Base-by-base conservation (phyloP, 805 yeast species). In the Candida sphagnicola region DNA sequence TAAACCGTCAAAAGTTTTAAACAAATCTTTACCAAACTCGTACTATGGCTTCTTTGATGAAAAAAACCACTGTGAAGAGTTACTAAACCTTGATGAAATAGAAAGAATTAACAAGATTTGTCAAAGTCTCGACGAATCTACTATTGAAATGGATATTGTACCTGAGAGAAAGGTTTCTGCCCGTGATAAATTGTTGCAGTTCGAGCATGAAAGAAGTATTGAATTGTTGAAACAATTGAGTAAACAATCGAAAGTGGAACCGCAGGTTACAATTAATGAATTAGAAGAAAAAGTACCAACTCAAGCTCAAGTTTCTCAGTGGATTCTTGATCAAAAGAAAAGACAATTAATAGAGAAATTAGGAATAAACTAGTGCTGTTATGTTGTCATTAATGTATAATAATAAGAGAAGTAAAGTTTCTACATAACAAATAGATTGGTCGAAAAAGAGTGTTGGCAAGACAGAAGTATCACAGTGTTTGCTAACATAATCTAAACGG, bases 21-120 rank as follows among this genome's bases (percentile, higher is more conserved):
- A 37, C 12, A 14, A 24, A 11, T 19, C 25, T 14, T 30, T 44
- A 21, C 44, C 36, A 13, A 30, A 38, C 1, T 53, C 39, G 1
- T 77, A 78, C 45, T 76, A 63, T 50, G 82, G 81, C 0, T 53
- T 61, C 10, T 44, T 53, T 26, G 71, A 65, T 11, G 68, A 61
- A 12, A 26, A 36, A 4, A 31, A 34, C 15, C 36, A 30, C 1
- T 24, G 17, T 28, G 14, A 28, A 15, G 23, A 25, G 6, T 10
- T 33, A 4, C 15, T 33, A 23, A 12, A 23, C 8, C 26, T 31
- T 14, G 14, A 39, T 13, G 38, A 39, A 31, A 18, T 28, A 41
- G 32, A 34, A 4, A 18, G 32, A n/a, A 36, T 42, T n/a, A 37
- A 40, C 13, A 41, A 51, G 19, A 32, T 49, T 12, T 47, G 42